A percentile compares a stretch with the other conserved stretches of the same genome.
These are phyloP conservation scores for Fonsecaea multimorphosa DNA, from an alignment of 2,329 filamentous ascomycete genomes.

Conservation along the genomic window DNA sequence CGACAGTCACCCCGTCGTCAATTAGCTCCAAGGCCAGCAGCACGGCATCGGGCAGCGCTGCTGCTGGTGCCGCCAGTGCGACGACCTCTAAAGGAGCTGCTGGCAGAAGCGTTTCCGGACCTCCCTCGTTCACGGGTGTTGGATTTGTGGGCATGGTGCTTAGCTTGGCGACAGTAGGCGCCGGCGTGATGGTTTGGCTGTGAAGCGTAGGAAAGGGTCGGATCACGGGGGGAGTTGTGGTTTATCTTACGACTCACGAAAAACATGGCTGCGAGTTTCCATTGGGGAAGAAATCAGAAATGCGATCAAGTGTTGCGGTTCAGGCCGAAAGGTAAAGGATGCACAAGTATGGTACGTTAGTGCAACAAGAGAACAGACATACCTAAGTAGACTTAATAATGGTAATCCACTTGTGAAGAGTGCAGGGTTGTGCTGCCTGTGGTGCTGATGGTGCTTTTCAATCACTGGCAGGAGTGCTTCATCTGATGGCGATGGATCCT, in stretches of 20 bases:
- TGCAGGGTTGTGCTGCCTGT: no score
- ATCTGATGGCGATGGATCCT: not conserved
- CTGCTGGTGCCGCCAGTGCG: no score
- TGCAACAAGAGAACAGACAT: not conserved
- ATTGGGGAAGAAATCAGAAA: slow-evolving; percentile 8
- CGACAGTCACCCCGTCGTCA: slow-evolving; percentile 30
- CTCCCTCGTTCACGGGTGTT: slow-evolving; percentile 17
- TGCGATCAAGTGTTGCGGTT: slow-evolving; percentile 9
- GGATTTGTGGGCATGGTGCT: slow-evolving; percentile 28
- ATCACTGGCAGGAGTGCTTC: not conserved
- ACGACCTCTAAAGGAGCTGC: slow-evolving; percentile 34
- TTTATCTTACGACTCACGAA: slow-evolving; percentile 26
- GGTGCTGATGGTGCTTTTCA: not conserved
- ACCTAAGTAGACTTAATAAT: slow-evolving; percentile 7
- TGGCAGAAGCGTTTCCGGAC: slow-evolving; percentile 25
- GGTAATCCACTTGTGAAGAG: not conserved
- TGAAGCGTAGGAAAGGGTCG: slow-evolving; percentile 6
- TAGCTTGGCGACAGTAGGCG: slow-evolving; percentile 33
- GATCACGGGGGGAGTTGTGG: not conserved
- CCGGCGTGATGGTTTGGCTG: slow-evolving; percentile 34
- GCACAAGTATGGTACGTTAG: slow-evolving; percentile 9
- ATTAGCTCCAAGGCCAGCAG: slow-evolving; percentile 8
- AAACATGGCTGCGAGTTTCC: slow-evolving; percentile 19
- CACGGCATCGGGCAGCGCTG: slow-evolving; percentile 24
- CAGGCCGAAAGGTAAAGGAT: slow-evolving; percentile 1